phyloP scores from a whole-genome alignment of 2,329 filamentous ascomycete species.

The Cladosporium austrohemisphaericum region DNA sequence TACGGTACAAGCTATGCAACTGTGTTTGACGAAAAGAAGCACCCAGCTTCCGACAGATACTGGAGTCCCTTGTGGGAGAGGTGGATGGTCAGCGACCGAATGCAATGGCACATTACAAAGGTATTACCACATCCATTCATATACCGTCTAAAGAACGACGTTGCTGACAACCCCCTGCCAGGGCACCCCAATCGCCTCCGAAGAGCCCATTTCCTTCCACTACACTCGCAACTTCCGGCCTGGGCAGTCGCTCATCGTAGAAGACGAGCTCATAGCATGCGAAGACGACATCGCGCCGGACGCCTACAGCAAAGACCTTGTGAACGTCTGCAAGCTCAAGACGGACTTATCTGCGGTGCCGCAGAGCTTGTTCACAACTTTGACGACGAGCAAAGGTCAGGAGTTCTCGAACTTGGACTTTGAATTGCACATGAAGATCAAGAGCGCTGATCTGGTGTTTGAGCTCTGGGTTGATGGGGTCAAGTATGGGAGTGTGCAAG shows the following conservation, averaged over 20 bases:
- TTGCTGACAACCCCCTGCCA: slow-evolving; percentile 13
- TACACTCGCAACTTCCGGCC: slow-evolving; percentile 82
- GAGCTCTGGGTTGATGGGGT: slow-evolving; percentile 76
- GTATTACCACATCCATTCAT: slow-evolving; percentile 40
- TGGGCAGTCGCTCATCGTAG: slow-evolving; percentile 71
- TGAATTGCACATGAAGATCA: slow-evolving; percentile 77
- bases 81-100: slow-evolving; percentile 78
- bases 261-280: slow-evolving; percentile 75
- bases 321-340: slow-evolving; percentile 72
- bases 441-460: slow-evolving; percentile 71
- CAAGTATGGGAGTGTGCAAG: slow-evolving; percentile 71
- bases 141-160: background rate
- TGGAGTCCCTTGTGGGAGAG: slow-evolving; percentile 77
- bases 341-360: slow-evolving; percentile 75
- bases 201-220: slow-evolving; percentile 73
- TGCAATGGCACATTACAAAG: slow-evolving; percentile 84
- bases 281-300: slow-evolving; percentile 64
- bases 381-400: slow-evolving; percentile 74
- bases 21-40: slow-evolving; percentile 67
- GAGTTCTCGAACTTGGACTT: slow-evolving; percentile 82
- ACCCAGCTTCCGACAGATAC: slow-evolving; percentile 69
- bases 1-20: slow-evolving; percentile 81
- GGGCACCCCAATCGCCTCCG: slow-evolving; percentile 72
- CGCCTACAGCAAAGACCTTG: slow-evolving; percentile 48
- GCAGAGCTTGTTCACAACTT: slow-evolving; percentile 65